A percentile compares a stretch with the other conserved stretches of the same genome.
phyloP scores from a whole-genome alignment of 2,329 filamentous ascomycete species.

The Trichophyton benhamiae region DNA sequence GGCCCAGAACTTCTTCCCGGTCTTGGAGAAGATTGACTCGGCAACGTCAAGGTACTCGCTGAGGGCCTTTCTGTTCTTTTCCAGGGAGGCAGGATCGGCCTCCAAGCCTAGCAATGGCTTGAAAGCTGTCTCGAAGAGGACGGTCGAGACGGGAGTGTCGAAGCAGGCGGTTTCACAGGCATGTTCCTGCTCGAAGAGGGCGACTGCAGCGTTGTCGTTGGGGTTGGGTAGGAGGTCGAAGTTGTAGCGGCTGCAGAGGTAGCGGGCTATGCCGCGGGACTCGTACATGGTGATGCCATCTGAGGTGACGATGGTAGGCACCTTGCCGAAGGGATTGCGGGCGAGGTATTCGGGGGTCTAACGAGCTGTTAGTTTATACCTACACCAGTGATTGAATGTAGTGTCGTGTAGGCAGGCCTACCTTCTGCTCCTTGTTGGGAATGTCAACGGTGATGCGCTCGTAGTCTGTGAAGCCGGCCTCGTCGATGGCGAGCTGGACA shows the following conservation, averaged over 20 bases:
- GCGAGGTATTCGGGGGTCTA: conserved; percentile 17
- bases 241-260: conserved; percentile 36
- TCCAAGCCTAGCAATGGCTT: conserved; percentile 35
- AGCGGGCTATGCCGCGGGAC: conserved; percentile 38
- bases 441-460: conserved; percentile 30
- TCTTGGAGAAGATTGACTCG: conserved; percentile 17
- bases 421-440: conserved; percentile 33
- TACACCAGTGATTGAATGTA: not conserved
- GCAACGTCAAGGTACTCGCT: conserved; percentile 34
- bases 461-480: conserved; percentile 35
- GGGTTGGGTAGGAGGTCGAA: conserved; percentile 32
- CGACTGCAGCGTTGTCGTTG: conserved; percentile 30
- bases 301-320: conserved; percentile 30
- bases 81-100: conserved; percentile 31
- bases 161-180: conserved; percentile 35
- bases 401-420: conserved; percentile 13
- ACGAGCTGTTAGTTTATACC: not conserved
- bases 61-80: conserved; percentile 27
- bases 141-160: conserved; percentile 32
- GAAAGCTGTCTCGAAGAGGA: conserved; percentile 37
- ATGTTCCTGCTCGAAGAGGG: conserved; percentile 36
- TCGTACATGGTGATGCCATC: conserved; percentile 37
- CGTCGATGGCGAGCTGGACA: conserved; percentile 33
- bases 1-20: conserved; percentile 31
- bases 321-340: conserved; percentile 33